These are phyloP conservation scores for Sphaerostilbella broomeana DNA, from an alignment of 2,329 filamentous ascomycete genomes.

Conservation along the genomic window DNA sequence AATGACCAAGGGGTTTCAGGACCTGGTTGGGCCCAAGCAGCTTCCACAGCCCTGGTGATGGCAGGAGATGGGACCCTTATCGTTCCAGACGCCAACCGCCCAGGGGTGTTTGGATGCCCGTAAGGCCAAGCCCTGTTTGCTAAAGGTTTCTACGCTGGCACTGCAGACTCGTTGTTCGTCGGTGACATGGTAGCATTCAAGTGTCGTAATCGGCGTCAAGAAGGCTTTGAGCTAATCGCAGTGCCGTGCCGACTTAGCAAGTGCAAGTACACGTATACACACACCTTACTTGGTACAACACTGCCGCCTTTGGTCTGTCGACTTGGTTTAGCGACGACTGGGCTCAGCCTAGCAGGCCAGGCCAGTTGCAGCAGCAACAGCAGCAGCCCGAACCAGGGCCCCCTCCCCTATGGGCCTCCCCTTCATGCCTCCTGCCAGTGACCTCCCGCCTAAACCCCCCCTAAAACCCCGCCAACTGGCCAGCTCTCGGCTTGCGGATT, in stretches of 20 bases:
- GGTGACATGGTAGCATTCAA: no score
- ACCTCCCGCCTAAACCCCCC: background rate
- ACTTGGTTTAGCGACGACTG: no score
- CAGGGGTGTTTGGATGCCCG: conserved; percentile 8
- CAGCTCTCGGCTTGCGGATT: background rate
- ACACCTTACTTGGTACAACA: background rate
- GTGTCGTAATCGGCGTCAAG: no score
- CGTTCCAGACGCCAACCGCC: background rate
- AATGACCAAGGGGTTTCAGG: conserved; percentile 14
- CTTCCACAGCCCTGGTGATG: conserved; percentile 6
- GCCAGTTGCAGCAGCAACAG: no score
- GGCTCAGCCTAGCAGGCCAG: no score
- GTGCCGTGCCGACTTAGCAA: background rate
- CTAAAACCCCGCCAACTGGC: background rate
- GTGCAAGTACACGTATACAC: background rate
- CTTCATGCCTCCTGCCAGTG: background rate
- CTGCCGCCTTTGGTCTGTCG: no score
- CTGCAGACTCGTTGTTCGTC: no score
- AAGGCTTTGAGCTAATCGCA: background rate
- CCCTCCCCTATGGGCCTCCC: no score
- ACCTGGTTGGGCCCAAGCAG: conserved; percentile 10
- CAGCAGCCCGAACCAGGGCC: background rate
- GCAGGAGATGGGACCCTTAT: conserved; percentile 9
- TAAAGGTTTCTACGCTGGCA: no score
- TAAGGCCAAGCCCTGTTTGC: no score